Evolutionary conservation across 2,329 filamentous ascomycete genomes (phyloP), one percentile per base, ranked within the genome.

Genomic region (Colletotrichum sp.): DNA sequence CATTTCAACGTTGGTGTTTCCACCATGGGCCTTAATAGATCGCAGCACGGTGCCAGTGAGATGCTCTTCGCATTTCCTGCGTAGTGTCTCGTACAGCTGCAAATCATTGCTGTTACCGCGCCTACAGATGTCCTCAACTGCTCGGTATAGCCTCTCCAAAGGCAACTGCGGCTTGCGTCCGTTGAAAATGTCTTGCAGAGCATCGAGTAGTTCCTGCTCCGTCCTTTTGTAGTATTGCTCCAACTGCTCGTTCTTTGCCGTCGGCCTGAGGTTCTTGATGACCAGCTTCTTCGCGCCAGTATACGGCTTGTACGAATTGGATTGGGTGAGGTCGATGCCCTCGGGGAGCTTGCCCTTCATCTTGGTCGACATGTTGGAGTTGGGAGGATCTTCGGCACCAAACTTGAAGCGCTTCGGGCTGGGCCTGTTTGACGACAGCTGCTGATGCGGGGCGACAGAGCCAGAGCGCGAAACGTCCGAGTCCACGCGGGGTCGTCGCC

Each of bases 41-140:
- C 87, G 87, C 66, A 92, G 82, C 71, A 98, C 86, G 7, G 87
- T 85, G 15, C 86, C 86, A 72, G 90, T 89, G 75, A 98, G 86
- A 83, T 97, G 93, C 16, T 82, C 83, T 73, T 93, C 91, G 80
- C 93, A 95, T 76, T 90, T 89, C 13, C 87, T 85, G 76, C 91
- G 89, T 63, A 98, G 86, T 80, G 90, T 88, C 54, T 89, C 86
- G 36, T 74, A 74, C 11, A 74, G 69, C 78, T 92, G 94, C 68
- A 98, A 84, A 69, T 91, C 88, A 21, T 89, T 88, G 3, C 94
- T 93, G 78, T 92, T 90, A 2, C 93, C 94, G 78, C 94, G 93
- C 67, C 95, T 90, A 82, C 97, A 99, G 13, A 98, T 88, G 81
- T 98, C 95, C 87, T 99, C 97, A 2, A 98, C 95, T 6, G 94